Evolutionary conservation across 2,329 filamentous ascomycete species (phyloP), one percentile per base, ranked within the genome.

Genomic region (Trichoderma simmonsii): DNA sequence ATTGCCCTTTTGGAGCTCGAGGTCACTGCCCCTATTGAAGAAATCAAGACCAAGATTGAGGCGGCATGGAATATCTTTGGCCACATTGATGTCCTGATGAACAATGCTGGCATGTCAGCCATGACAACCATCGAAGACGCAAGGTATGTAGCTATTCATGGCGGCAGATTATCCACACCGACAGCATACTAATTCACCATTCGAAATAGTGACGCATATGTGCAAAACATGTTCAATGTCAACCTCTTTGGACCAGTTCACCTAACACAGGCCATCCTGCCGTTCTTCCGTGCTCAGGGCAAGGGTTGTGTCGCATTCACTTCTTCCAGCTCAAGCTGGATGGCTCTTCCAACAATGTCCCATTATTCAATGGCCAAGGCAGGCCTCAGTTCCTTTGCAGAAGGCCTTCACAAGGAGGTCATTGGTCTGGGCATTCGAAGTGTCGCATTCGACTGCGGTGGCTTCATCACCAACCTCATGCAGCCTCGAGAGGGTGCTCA

Each of bases 41-140:
- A 39, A 15, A 75, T 82, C n/a, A 30, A 73, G 24, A 39, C 48
- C 24, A 65, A 74, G 26, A 64, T 81, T 1, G 51, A 77, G 14
- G 57, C 77, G 15, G 80, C 79, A 18, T 78, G 79, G 76, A 24
- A 62, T 2, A 75, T 80, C 2, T 81, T 79, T 32, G 80, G 79
- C 0, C 76, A 73, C 8, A 78, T 82, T 18, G 79, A 82, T 30
- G 73, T 81, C 6, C 67, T 81, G 18, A 73, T 81, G 24, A 82
- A 82, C 72, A 81, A 81, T 59, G 81, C 80, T 9, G 80, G 78
- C 34, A 78, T 76, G 34, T 78, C 77, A 1, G 71, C 75, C 2
- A 72, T 78, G 56, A 76, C 75, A 12, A 73, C 74, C 18, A 75
- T 75, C 32, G 81, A 82, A 15, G 80, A 82, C 34, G 76, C 79